Conservation (phyloP, 768 basidiomycete genomes). For the Suillus subluteus region DNA sequence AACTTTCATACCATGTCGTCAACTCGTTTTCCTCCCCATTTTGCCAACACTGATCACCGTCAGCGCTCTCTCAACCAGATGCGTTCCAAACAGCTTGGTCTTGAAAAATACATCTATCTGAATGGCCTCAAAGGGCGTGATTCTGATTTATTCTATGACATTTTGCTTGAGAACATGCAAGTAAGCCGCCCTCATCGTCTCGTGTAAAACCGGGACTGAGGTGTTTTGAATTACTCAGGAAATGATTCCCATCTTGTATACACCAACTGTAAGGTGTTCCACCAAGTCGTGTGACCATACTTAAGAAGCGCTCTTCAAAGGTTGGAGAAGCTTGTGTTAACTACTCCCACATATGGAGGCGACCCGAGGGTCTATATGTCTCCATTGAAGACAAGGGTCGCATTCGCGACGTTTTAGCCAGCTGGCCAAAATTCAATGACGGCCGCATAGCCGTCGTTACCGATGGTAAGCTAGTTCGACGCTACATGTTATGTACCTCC, state of each 20-base stretch:
- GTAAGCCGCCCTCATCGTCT: slow-evolving; percentile 35
- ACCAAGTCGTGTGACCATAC: slow-evolving; percentile 16
- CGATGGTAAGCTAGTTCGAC: slow-evolving; percentile 48
- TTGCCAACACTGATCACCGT: slow-evolving; percentile 53
- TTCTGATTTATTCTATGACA: slow-evolving; percentile 65
- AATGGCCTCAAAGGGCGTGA: slow-evolving; percentile 65
- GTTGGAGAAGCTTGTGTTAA: slow-evolving; percentile 74
- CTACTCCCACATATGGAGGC: slow-evolving; percentile 71
- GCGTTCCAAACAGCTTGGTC: slow-evolving; percentile 54
- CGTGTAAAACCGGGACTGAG: not conserved
- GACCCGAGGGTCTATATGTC: slow-evolving; percentile 63
- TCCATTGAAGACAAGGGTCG: slow-evolving; percentile 69
- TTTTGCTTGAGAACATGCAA: slow-evolving; percentile 62
- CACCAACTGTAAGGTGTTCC: slow-evolving; percentile 58
- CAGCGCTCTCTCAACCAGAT: slow-evolving; percentile 61
- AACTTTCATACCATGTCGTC: slow-evolving; percentile 31
- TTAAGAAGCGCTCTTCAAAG: slow-evolving; percentile 29
- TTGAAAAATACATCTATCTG: slow-evolving; percentile 77
- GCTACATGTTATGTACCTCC: slow-evolving; percentile 11
- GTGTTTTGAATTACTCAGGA: slow-evolving; percentile 36
- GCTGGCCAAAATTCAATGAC: slow-evolving; percentile 49
- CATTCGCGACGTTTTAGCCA: slow-evolving; percentile 57
- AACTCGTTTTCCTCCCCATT: slow-evolving; percentile 49
- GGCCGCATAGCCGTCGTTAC: slow-evolving; percentile 78
- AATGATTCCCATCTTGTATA: slow-evolving; percentile 73